Evolutionary conservation across 345 rosid species (phyloP), one percentile per base, ranked within the genome.

Genomic region (Eucalyptus guilfoylei): DNA sequence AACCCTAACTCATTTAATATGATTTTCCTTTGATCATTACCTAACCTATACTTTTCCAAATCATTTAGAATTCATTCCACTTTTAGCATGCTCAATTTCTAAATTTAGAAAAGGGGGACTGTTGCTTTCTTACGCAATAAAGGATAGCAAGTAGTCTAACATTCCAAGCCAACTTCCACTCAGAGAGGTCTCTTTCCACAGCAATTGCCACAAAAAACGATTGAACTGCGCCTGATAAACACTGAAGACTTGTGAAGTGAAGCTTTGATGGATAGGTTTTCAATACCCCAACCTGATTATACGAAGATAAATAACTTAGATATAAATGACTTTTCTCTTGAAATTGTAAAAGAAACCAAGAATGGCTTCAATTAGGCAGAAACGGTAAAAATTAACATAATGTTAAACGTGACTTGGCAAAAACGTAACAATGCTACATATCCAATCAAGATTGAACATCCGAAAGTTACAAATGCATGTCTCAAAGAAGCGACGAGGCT

Each of bases 121-220:
- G 12, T 45, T 64, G 87, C 87, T 67, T 40, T 49, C 42, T 93
- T 97, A 97, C 98, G 45, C 98, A 95, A 87, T 97, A 97, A 87
- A 93, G 91, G 15, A 96, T 95, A 4, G 98, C 95, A 3, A 94
- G 86, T 67, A 97, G 97, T 86, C 94, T 91, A 62, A 95, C 85
- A 89, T 97, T 91, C 97, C 96, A 95, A 17, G 95, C 97, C 83
- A 97, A 92, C 91, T 91, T 93, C 99, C 99, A 97, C 85, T 95
- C 92, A 3, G 64, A 81, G 44, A 94, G 95, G 88, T 96, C 93
- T 93, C 98, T 95, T 89, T 92, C 98, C 34, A 94, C 19, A 85
- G 93, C 94, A 91, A 97, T 91, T 26, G 98, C 98, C 86, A 97
- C 92, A n/a, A 87, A 91, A 48, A 96, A 95, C 4, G 96, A 94